These are phyloP conservation scores for Rhodamnia rubescens DNA, from an alignment of 345 rosid species.

Conservation along the genomic window DNA sequence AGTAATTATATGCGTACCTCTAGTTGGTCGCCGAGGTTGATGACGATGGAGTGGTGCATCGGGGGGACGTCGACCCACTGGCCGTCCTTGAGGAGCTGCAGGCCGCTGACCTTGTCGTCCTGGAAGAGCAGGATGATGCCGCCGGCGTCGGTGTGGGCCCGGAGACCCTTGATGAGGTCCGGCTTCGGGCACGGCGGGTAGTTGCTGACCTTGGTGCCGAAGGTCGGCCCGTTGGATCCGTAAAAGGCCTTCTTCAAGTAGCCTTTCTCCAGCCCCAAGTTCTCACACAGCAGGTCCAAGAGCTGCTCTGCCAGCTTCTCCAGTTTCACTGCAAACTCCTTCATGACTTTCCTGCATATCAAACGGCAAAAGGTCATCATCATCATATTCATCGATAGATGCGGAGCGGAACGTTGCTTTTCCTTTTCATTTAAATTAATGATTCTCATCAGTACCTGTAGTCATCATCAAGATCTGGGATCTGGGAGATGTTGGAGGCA, in stretches of 20 bases:
- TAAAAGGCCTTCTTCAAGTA: slow-evolving; percentile 55
- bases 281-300: slow-evolving; percentile 69
- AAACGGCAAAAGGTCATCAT: not conserved
- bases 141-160: slow-evolving; percentile 99
- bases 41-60: slow-evolving; percentile 79
- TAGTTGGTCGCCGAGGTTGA: slow-evolving; percentile 90
- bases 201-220: slow-evolving; percentile 90
- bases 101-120: slow-evolving; percentile 82
- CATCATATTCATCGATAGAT: not conserved
- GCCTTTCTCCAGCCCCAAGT: slow-evolving; percentile 72
- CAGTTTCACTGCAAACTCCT: slow-evolving; percentile 54
- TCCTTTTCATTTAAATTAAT: not conserved
- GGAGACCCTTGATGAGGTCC: slow-evolving; percentile 76
- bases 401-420: not conserved
- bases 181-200: slow-evolving; percentile 98
- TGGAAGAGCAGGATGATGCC: slow-evolving; percentile 89
- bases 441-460: slow-evolving; percentile 35
- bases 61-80: slow-evolving; percentile 93
- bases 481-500: slow-evolving; percentile 38
- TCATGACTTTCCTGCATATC: slow-evolving; percentile 48
- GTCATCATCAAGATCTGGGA: slow-evolving; percentile 68
- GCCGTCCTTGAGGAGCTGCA: slow-evolving; percentile 87
- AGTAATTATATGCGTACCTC: slow-evolving; percentile 34
- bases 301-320: slow-evolving; percentile 84
- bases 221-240: slow-evolving; percentile 66